Base-by-base conservation (phyloP, 2,329 filamentous ascomycete species). In the Monilinia vaccinii-corymbosi region DNA sequence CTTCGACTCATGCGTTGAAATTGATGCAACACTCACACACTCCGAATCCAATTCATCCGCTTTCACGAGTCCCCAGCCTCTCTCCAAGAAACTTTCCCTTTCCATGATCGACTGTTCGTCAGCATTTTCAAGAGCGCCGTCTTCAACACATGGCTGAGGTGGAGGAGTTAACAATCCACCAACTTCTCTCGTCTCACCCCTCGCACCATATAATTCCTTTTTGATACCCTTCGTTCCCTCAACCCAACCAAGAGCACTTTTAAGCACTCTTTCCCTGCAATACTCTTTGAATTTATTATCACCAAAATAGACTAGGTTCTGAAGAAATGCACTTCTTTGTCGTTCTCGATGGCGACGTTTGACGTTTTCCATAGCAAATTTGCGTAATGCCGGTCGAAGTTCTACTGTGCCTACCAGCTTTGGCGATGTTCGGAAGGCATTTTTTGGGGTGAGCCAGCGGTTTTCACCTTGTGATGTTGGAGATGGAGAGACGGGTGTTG, bases 301-400 rank as follows among this genome's bases (percentile, higher is more conserved):
- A 2, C 68, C 68, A 40, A 67, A 64, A 40, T 68, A 70, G 11
- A 70, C 61, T 2, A 70, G 38, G 13, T 62, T 69, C 47, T 70
- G 66, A 4, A 70, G 63, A n/a, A 68, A 49, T 2, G 52, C 61
- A 36, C 63, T 65, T 11, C 68, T 62, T 44, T 67, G 63, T 28
- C 67, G 53, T 45, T 70, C 68, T 11, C 58, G 55, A 32, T 63
- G 28, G n/a, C 68, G 58, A 11, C 68, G 63, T 56, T 64, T 63
- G 6, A 70, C 62, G 25, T 68, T 69, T n/a, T 69, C 66, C 18
- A 25, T 34, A 2, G 63, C 67, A 36, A 62, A 61, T 6, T 48
- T 61, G 7, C 58, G 53, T 6, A 69, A 57, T n/a, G 59, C 61
- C 8, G 40, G 21, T 4, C 49, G 56, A 11, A 64, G 58, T 13